A percentile compares a stretch with the other conserved stretches of the same genome.
Conservation (phyloP, 306 rosid species). For the Vigna mungo region DNA sequence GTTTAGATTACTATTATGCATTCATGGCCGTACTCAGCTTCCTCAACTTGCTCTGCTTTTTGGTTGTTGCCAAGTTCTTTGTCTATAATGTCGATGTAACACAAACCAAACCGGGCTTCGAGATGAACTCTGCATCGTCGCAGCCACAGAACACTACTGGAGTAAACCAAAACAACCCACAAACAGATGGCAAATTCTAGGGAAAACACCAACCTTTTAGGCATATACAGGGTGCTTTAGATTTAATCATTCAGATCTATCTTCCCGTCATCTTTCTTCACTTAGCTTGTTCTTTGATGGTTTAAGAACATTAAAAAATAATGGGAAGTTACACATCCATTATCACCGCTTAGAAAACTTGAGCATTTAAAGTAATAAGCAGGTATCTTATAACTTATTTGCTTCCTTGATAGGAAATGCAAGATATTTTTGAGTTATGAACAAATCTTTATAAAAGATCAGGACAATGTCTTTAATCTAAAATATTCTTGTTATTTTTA, state of each 20-base stretch:
- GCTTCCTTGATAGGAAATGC: too few species aligned
- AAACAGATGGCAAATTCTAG: conserved; percentile 10
- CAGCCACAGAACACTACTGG: conserved; percentile 23
- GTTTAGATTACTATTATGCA: conserved; percentile 69
- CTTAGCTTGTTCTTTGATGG: conserved; percentile 2
- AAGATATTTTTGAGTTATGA: too few species aligned
- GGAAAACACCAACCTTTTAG: not conserved
- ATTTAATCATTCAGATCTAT: not conserved
- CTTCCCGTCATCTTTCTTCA: not conserved
- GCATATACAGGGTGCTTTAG: not conserved
- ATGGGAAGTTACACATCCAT: not conserved
- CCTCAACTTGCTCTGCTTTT: conserved; percentile 69
- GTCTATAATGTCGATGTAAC: conserved; percentile 59
- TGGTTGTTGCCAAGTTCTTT: conserved; percentile 64
- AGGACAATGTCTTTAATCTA: too few species aligned
- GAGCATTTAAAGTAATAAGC: too few species aligned
- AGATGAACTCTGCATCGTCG: conserved; percentile 31
- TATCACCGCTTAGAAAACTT: too few species aligned
- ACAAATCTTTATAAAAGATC: too few species aligned
- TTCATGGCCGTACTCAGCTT: conserved; percentile 63
- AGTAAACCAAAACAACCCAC: conserved; percentile 30
- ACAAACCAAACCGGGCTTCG: conserved; percentile 42
- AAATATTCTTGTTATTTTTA: too few species aligned
- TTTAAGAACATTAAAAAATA: not conserved
- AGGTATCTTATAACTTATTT: too few species aligned